phyloP scores from a whole-genome alignment of 2,329 filamentous ascomycete genomes.

The Aspergillus ruber region DNA sequence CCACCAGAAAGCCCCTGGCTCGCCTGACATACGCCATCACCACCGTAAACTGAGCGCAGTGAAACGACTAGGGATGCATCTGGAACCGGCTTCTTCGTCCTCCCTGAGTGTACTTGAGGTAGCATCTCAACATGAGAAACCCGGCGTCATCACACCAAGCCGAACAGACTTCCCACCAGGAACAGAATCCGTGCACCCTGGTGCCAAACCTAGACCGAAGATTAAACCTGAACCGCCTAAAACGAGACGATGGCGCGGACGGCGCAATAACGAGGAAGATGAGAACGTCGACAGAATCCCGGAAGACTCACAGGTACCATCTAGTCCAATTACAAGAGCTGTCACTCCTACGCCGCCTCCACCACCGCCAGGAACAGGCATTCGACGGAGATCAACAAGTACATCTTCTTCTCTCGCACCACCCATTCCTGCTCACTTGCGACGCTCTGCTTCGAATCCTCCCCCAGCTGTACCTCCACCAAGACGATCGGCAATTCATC shows the following conservation, averaged over 20 bases:
- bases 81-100: constrained; percentile 64
- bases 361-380: constrained; percentile 3
- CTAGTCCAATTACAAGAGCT: constrained; percentile 6
- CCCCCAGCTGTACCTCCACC: constrained; percentile 38
- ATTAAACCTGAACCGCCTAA: constrained; percentile 38
- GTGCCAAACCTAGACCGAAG: constrained; percentile 17
- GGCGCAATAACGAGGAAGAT: constrained; percentile 27
- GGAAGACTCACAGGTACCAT: constrained; percentile 16
- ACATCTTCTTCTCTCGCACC: constrained; percentile 17
- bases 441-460: constrained; percentile 28
- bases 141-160: constrained; percentile 74
- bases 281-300: constrained; percentile 25
- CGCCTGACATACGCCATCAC: constrained; percentile 9
- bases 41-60: constrained; percentile 17
- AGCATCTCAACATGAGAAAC: constrained; percentile 72
- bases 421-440: constrained; percentile 16
- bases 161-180: constrained; percentile 35
- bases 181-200: constrained; percentile 11
- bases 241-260: constrained; percentile 37
- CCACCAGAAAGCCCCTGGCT: constrained; percentile 5
- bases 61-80: constrained; percentile 58
- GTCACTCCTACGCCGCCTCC: constrained; percentile 2
- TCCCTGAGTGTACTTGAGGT: constrained; percentile 71
- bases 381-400: constrained; percentile 18
- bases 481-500: constrained; percentile 28